Evolutionary conservation across 2,329 filamentous ascomycete species (phyloP), one percentile per base, ranked within the genome.

Genomic region (Botrytis elliptica): DNA sequence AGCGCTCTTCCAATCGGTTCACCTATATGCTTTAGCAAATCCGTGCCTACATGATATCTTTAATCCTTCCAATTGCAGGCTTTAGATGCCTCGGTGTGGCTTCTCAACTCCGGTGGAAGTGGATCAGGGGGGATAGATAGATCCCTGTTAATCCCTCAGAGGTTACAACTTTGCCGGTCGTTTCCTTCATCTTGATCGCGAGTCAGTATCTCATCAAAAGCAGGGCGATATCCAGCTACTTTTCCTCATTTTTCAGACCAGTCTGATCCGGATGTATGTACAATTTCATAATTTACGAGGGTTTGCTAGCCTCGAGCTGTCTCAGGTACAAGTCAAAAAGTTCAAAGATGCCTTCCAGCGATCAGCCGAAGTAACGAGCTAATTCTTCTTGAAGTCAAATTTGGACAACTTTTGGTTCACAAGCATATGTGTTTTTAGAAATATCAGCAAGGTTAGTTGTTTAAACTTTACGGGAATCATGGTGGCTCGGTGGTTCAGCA

Each of bases 1-100:
- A 36, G 49, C 49, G 10, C 49, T 69, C 52, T 72, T 52, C 71
- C 64, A 72, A 59, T 69, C 42, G 25, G 64, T 46, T 72, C 18
- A 69, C 29, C 36, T 62, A 49, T 62, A 49, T 16, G 18, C 33
- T 49, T 38, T 40, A 16, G 29, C 69, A 52, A 64, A 22, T 5
- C 38, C 59, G 64, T 67, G 55, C 71, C 55, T 72, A 60, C 33
- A 40, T 60, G n/a, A 65, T 14, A 57, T 64, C 4, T 36, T 29
- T 20, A 5, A 25, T 40, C 36, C 42, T 57, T 25, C 40, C 29
- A 49, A 59, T 67, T n/a, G 46, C 42, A 57, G 38, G n/a, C 33
- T 20, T 46, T 64, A 29, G 59, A 64, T 69, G 38, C 44, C 49
- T 72, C 64, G 55, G 64, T 69, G 42, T 60, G 63, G 71, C 29